Conservation (phyloP, 202 grass and related monocot genomes). For the Setaria viridis region DNA sequence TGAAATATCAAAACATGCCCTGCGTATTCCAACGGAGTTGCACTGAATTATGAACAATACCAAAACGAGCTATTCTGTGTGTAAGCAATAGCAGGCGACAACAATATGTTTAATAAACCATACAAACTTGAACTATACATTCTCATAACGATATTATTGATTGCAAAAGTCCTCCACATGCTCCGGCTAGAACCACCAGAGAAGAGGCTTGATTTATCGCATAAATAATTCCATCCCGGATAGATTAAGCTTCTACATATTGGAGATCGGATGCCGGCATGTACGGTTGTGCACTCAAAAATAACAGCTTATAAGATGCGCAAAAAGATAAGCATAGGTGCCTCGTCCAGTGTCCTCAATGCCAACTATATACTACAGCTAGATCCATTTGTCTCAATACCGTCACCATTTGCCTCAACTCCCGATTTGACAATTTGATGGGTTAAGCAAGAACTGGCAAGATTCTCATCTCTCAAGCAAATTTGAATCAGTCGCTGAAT, state of each 20-base stretch:
- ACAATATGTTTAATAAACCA: neutral
- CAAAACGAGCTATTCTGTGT: neutral
- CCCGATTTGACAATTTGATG: conserved; percentile 1
- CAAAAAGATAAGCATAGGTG: conserved; percentile 30
- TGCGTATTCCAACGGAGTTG: neutral
- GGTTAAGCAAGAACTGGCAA: conserved; percentile 29
- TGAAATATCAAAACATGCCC: neutral
- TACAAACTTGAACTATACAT: conserved; percentile 5
- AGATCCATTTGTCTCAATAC: conserved; percentile 31
- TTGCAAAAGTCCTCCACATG: neutral
- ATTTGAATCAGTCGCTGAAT: conserved; percentile 46
- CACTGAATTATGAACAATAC: neutral
- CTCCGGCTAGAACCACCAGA: neutral
- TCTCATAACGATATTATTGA: conserved; percentile 26
- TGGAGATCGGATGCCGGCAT: conserved; percentile 8
- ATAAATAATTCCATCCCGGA: conserved; percentile 5
- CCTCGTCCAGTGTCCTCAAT: conserved; percentile 29
- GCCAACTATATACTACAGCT: conserved; percentile 47
- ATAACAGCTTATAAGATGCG: conserved; percentile 19
- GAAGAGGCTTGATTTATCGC: conserved; percentile 1
- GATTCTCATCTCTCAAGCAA: conserved; percentile 22
- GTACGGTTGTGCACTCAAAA: neutral
- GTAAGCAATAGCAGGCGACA: neutral
- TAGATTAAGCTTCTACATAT: conserved; percentile 35
- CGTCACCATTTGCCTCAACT: neutral